phyloP scores from a whole-genome alignment of 108 stramenopile species.

The Aurantiochytrium sp. region DNA sequence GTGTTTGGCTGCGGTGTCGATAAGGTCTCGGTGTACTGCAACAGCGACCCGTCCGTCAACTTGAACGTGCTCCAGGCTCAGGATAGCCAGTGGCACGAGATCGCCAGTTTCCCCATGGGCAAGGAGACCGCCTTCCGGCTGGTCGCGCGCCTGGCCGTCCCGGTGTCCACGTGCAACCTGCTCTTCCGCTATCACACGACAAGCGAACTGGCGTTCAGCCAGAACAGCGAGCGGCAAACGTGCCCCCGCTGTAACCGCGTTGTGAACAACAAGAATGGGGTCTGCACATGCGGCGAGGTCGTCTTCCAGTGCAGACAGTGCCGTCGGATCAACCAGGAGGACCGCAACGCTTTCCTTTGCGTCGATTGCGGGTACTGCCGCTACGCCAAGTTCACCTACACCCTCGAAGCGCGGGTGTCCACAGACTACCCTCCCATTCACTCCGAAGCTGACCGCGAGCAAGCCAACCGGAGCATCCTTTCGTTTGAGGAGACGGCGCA shows the following conservation, averaged over 20 bases:
- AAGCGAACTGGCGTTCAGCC: background rate
- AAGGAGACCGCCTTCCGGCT: background rate
- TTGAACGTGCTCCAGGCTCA: background rate
- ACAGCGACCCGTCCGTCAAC: background rate
- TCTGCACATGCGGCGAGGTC: constrained; percentile 91
- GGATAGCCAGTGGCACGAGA: background rate
- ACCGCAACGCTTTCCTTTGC: constrained; percentile 86
- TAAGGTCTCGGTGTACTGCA: background rate
- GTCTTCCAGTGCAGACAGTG: constrained; percentile 91
- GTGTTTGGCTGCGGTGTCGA: background rate
- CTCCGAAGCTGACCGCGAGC: background rate
- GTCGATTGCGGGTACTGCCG: constrained; percentile 93
- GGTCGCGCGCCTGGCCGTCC: background rate
- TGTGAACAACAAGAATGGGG: constrained; percentile 86
- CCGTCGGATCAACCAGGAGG: constrained; percentile 86
- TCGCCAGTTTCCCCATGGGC: background rate
- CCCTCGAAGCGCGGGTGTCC: constrained; percentile 37
- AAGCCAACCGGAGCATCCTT: background rate
- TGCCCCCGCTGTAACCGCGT: constrained; percentile 86
- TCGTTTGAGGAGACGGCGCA: background rate
- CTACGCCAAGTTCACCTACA: constrained; percentile 69
- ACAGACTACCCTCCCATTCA: constrained; percentile 29
- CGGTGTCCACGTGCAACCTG: background rate
- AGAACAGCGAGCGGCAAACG: constrained; percentile 30
- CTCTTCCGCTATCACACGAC: background rate